A percentile compares a stretch with the other conserved stretches of the same genome.
These are phyloP conservation scores for Pseudomonodictys pantanalensis DNA, from an alignment of 495 filamentous ascomycete genomes.

Conservation along the genomic window DNA sequence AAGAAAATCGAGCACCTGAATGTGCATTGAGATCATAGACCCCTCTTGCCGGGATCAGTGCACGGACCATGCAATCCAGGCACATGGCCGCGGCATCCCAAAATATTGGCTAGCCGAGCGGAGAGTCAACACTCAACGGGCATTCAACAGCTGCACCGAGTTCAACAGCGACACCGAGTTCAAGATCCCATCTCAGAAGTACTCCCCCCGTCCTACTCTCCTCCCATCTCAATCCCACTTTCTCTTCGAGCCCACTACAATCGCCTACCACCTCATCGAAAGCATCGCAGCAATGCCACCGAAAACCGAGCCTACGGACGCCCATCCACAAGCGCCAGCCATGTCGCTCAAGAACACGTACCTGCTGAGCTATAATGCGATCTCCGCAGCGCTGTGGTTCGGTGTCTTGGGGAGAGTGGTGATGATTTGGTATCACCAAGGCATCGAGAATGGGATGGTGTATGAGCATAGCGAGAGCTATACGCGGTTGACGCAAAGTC, in stretches of 20 bases:
- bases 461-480: slow-evolving; percentile 59
- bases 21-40: too few species aligned
- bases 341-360: slow-evolving; percentile 44
- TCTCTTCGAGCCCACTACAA: neutral
- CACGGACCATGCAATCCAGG: too few species aligned
- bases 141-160: too few species aligned
- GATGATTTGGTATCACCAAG: slow-evolving; percentile 39
- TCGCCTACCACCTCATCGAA: neutral
- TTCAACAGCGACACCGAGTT: too few species aligned
- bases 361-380: slow-evolving; percentile 78
- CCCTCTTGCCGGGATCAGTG: too few species aligned
- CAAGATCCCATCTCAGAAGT: too few species aligned
- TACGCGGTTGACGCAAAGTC: slow-evolving; percentile 74
- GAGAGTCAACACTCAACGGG: too few species aligned
- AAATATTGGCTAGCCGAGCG: too few species aligned
- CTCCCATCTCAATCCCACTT: neutral
- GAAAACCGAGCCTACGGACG: neutral
- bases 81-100: too few species aligned
- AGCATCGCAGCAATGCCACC: slow-evolving; percentile 3
- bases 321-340: slow-evolving; percentile 8
- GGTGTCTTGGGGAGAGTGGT: slow-evolving; percentile 62
- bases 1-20: too few species aligned
- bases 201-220: too few species aligned
- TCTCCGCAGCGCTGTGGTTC: slow-evolving; percentile 72
- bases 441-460: slow-evolving; percentile 46